Percentiles rank a stretch among this genome's conserved stretches.
Conservation (phyloP, 495 filamentous ascomycete genomes). For the Usnea hakonensis region DNA sequence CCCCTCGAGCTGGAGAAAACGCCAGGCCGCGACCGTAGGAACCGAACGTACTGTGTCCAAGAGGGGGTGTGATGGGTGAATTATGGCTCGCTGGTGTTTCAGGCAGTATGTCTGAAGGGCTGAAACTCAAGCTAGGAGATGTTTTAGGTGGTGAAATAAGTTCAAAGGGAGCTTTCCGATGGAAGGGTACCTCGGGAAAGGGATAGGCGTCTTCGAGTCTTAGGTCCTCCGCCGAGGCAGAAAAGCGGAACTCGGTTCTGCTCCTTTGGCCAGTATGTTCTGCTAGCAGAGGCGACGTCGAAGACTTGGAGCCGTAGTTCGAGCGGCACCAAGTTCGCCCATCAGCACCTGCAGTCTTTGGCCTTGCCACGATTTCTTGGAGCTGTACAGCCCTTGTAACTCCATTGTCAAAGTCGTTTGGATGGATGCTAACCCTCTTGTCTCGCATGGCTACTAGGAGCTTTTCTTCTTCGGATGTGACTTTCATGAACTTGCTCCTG, state of each 20-base stretch:
- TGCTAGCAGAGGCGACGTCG: slow-evolving; percentile 11
- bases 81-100: slow-evolving; percentile 20
- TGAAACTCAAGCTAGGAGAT: slow-evolving; percentile 23
- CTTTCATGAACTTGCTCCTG: slow-evolving; percentile 65
- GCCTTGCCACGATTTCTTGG: slow-evolving; percentile 14
- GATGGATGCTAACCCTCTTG: slow-evolving; percentile 68
- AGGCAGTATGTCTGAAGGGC: slow-evolving; percentile 18
- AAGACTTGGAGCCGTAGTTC: slow-evolving; percentile 16
- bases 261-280: background rate
- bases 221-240: slow-evolving; percentile 15
- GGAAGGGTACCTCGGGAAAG: slow-evolving; percentile 9
- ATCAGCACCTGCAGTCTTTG: slow-evolving; percentile 22
- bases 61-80: slow-evolving; percentile 20
- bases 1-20: slow-evolving; percentile 3
- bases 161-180: background rate
- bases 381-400: slow-evolving; percentile 22
- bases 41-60: background rate
- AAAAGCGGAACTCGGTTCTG: background rate
- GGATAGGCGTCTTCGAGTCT: slow-evolving; percentile 12
- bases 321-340: slow-evolving; percentile 14
- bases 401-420: slow-evolving; percentile 54
- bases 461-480: slow-evolving; percentile 78
- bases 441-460: slow-evolving; percentile 72
- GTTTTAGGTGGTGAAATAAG: slow-evolving; percentile 13
- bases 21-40: background rate